Percentiles rank a stretch among this genome's conserved stretches.
These are phyloP conservation scores for Elongisporangium prolatum DNA, from an alignment of 352 stramenopile species.

Conservation along the genomic window DNA sequence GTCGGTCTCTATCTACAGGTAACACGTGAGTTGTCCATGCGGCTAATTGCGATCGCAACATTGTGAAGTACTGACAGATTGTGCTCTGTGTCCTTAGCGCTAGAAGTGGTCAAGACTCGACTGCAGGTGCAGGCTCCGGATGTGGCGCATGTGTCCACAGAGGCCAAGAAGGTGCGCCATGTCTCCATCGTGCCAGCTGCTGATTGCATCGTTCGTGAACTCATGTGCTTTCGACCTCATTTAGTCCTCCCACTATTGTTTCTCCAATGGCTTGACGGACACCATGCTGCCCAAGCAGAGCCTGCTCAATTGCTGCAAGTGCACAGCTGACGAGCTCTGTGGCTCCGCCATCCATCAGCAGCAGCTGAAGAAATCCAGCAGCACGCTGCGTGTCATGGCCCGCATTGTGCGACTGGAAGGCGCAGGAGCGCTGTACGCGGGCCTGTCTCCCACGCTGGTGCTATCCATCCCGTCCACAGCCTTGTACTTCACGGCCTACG, in stretches of 20 bases:
- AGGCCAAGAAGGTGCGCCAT: slow-evolving; percentile 35
- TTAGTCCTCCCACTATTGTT: slow-evolving; percentile 68
- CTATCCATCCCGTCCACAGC: slow-evolving; percentile 92
- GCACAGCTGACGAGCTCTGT: slow-evolving; percentile 40
- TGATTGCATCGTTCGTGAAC: not conserved
- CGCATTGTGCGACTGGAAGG: slow-evolving; percentile 63
- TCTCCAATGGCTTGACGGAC: slow-evolving; percentile 80
- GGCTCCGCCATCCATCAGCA: not conserved
- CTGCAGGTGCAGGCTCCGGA: slow-evolving; percentile 69
- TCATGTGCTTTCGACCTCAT: not conserved
- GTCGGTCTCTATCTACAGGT: slow-evolving; percentile 25
- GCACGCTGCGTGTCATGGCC: slow-evolving; percentile 57
- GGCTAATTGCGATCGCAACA: not conserved
- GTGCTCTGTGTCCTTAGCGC: slow-evolving; percentile 24
- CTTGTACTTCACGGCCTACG: slow-evolving; percentile 93
- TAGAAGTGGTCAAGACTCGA: slow-evolving; percentile 85
- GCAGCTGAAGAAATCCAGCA: slow-evolving; percentile 27
- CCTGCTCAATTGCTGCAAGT: slow-evolving; percentile 52
- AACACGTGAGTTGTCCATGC: slow-evolving; percentile 41
- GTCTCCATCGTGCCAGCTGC: not conserved
- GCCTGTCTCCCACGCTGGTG: slow-evolving; percentile 85
- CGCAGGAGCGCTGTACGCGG: slow-evolving; percentile 64
- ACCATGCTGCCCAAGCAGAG: slow-evolving; percentile 69
- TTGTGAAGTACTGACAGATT: not conserved
- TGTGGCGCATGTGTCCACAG: slow-evolving; percentile 39